These are phyloP conservation scores for Blastobotrys americana DNA, from an alignment of 805 yeast genomes.

Conservation along the genomic window DNA sequence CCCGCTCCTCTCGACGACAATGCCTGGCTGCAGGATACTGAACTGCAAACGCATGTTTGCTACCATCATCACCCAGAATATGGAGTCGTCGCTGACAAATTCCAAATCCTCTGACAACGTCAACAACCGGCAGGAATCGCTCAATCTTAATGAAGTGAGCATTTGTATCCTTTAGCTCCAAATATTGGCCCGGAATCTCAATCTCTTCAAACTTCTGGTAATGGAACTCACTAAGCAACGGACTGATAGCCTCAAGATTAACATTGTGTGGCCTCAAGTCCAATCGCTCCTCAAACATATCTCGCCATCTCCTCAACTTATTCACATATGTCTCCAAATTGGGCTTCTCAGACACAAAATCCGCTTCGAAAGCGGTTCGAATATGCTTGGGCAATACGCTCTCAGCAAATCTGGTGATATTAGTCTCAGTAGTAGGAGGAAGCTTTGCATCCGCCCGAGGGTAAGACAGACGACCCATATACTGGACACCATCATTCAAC, in stretches of 20 bases:
- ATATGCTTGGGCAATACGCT: slow-evolving; percentile 84
- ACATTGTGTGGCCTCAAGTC: slow-evolving; percentile 77
- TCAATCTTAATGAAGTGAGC: slow-evolving; percentile 90
- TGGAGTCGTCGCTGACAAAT: slow-evolving; percentile 84
- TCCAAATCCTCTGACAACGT: slow-evolving; percentile 80
- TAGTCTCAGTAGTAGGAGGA: slow-evolving; percentile 87
- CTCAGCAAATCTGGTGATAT: slow-evolving; percentile 83
- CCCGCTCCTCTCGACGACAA: slow-evolving; percentile 91
- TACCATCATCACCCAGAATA: slow-evolving; percentile 91
- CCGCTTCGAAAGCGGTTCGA: slow-evolving; percentile 83
- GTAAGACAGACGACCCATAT: slow-evolving; percentile 73
- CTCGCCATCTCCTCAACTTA: slow-evolving; percentile 85
- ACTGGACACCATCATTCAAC: slow-evolving; percentile 88
- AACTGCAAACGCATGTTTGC: slow-evolving; percentile 85
- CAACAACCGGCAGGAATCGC: slow-evolving; percentile 82
- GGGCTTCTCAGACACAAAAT: slow-evolving; percentile 80
- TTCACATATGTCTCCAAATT: slow-evolving; percentile 79
- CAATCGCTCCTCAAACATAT: slow-evolving; percentile 81
- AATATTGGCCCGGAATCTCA: slow-evolving; percentile 94
- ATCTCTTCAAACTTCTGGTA: slow-evolving; percentile 97
- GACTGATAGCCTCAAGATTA: slow-evolving; percentile 83
- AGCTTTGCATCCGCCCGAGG: slow-evolving; percentile 83
- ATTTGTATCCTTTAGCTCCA: slow-evolving; percentile 80
- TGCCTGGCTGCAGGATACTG: slow-evolving; percentile 98
- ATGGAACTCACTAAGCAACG: slow-evolving; percentile 94